Evolutionary conservation across 179 eudicot genomes (phyloP).

Genomic region (Gypsophila paniculata): DNA sequence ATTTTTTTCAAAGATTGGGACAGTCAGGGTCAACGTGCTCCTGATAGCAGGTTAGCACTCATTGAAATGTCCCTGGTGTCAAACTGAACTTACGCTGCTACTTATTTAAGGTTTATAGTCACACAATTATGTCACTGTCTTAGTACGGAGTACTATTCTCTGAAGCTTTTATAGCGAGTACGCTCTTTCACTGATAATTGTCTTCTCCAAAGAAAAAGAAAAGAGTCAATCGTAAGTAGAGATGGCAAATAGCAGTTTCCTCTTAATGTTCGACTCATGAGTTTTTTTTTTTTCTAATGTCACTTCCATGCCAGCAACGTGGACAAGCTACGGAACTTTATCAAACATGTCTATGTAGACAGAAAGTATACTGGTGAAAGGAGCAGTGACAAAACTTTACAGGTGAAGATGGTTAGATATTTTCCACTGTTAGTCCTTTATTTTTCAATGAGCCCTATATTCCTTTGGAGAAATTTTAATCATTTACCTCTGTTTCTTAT

Average conservation of each 20-base stretch:
- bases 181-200: background rate
- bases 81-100: background rate
- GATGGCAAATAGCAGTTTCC: background rate
- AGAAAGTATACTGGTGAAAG: constrained; percentile 85
- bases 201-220: background rate
- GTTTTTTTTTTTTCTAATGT: background rate
- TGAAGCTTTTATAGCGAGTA: background rate
- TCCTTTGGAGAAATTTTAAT: too few relatives aligned
- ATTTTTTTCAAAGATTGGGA: constrained; percentile 90
- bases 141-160: background rate
- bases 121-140: background rate
- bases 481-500: too few relatives aligned
- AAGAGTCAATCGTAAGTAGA: background rate
- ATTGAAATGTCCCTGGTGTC: background rate
- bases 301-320: constrained; percentile 58
- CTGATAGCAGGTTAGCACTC: constrained; percentile 73
- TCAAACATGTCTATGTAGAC: constrained; percentile 91
- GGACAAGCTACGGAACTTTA: constrained; percentile 78
- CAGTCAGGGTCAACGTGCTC: constrained; percentile 55
- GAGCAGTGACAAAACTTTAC: constrained; percentile 64
- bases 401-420: constrained; percentile 52
- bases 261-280: background rate
- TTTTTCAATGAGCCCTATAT: too few relatives aligned
- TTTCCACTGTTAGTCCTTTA: background rate
- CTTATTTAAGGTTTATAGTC: background rate